Base-by-base conservation (phyloP, 2,329 filamentous ascomycete genomes). In the Raffaelea deltoideospora region DNA sequence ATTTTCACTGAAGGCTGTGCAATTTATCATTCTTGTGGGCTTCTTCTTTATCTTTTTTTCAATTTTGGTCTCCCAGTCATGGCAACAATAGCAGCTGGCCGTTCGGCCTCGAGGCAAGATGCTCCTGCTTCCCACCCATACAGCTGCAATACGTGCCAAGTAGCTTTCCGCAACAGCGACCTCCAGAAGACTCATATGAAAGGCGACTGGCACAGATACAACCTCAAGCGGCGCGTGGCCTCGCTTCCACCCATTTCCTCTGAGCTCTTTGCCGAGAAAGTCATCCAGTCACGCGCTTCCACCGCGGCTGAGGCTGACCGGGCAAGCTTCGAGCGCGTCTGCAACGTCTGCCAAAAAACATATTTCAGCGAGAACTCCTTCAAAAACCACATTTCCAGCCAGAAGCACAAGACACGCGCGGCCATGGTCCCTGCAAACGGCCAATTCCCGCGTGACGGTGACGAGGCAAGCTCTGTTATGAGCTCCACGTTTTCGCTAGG, bases 161-260 rank as follows among this genome's bases (percentile, higher is more conserved):
- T 98, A 48, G 90, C 88, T 36, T 98, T 96, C 61, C 79, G 88
- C 47, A 86, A 84, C 53, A 86, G 83, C 56, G 88, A 96, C 54
- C 69, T 92, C 39, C 90, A 98, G 62, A 79, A 90, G 55, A 78
- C 75, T 27, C 90, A 98, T 56, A 98, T 98, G 90, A 86, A 90
- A 58, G 90, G 80, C 49, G 90, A 98, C 63, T 98, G 90, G 90
- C 88, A 98, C 81, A 79, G 90, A 46, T 95, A 95, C 61, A 98
- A 98, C 57, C 72, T 96, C 50, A 95, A 96, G 64, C 83, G 90
- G 48, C 79, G 87, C 50, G 82, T 96, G 39, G 86, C 88, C 30
- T 84, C 83, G 6, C 67, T 96, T 6, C 86, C 88, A 22, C 87
- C 90, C 4, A 84, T 96, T 34, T 78, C 86, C 7, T 87, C 88